Conservation (phyloP, 805 yeast genomes). For the Starmerella scarabaei region DNA sequence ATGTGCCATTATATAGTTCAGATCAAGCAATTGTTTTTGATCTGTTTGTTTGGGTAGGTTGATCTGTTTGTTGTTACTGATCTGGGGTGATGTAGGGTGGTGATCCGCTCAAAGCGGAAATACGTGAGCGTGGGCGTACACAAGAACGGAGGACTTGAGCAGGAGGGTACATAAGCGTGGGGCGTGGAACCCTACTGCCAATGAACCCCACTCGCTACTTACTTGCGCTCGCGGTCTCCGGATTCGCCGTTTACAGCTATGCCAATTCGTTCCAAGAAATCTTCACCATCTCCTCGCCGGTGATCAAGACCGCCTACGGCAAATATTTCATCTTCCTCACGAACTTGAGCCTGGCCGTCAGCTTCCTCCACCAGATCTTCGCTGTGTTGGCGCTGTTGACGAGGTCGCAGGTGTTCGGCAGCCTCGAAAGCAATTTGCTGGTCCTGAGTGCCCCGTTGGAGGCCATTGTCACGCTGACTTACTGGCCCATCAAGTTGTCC, state of each 20-base stretch:
- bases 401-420: conserved; percentile 18
- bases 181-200: background rate
- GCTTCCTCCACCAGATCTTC: conserved; percentile 18
- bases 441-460: conserved; percentile 26
- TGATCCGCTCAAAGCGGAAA: no score
- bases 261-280: conserved; percentile 15
- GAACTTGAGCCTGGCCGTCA: conserved; percentile 20
- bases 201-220: conserved; percentile 6
- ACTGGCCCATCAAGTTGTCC: conserved; percentile 25
- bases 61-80: no score
- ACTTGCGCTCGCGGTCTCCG: conserved; percentile 9
- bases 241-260: conserved; percentile 16
- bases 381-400: conserved; percentile 25
- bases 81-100: no score
- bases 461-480: conserved; percentile 24
- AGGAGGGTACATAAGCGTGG: no score
- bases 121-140: no score
- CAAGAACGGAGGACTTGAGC: no score
- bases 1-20: no score
- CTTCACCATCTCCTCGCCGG: conserved; percentile 10
- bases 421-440: conserved; percentile 18
- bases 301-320: conserved; percentile 21
- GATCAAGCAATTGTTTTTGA: background rate
- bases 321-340: conserved; percentile 31
- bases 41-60: background rate